Percentiles rank a stretch among this genome's conserved stretches.
Evolutionary conservation across 1,284 basidiomycete genomes (phyloP).

Genomic region (Cryptococcus floricola): DNA sequence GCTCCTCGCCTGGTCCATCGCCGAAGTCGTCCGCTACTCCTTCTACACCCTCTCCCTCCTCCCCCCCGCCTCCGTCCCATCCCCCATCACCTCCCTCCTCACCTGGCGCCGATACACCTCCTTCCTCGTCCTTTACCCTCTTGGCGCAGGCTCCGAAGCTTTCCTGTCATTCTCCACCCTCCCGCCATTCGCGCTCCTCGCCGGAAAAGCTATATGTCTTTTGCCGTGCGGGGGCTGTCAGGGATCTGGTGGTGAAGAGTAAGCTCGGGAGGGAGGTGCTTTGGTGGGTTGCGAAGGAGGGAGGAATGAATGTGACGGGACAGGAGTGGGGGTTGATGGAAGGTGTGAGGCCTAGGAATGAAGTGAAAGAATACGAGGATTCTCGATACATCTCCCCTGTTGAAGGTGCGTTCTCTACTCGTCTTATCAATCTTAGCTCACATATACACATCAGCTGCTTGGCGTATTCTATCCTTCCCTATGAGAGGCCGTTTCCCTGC

Average conservation of each 20-base stretch:
- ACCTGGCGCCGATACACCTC: conserved; percentile 68
- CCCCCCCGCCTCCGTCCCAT: conserved; percentile 61
- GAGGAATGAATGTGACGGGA: conserved; percentile 3
- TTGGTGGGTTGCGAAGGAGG: conserved; percentile 30
- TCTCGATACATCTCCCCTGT: too few species aligned
- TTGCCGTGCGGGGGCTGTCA: conserved; percentile 11
- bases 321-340: conserved; percentile 40
- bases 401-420: too few species aligned
- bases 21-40: conserved; percentile 87
- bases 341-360: conserved; percentile 60
- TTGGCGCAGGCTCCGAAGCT: conserved; percentile 88
- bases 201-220: conserved; percentile 15
- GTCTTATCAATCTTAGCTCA: too few species aligned
- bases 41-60: conserved; percentile 78
- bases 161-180: conserved; percentile 76
- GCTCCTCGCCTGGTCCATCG: conserved; percentile 89
- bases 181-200: conserved; percentile 54
- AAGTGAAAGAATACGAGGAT: too few species aligned
- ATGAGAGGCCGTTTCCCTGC: too few species aligned
- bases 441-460: too few species aligned
- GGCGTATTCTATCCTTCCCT: too few species aligned
- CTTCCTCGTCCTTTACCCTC: conserved; percentile 87
- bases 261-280: conserved; percentile 29
- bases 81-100: conserved; percentile 46
- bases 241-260: conserved; percentile 24